A percentile compares a stretch with the other conserved stretches of the same genome.
Conservation (phyloP, 305 asterid species). For the Andrographis paniculata region DNA sequence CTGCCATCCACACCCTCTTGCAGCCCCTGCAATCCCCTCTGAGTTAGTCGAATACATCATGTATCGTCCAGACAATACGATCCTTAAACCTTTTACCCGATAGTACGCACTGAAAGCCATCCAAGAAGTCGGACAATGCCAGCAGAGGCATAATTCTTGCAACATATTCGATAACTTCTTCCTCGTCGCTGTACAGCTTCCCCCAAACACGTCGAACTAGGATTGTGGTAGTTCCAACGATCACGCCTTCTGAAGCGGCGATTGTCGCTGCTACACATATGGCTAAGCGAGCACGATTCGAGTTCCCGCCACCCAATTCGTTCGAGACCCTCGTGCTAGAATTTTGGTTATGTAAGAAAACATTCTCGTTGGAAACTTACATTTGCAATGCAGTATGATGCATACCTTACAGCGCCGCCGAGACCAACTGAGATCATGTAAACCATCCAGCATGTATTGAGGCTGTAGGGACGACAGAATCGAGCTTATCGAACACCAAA, state of each 20-base stretch:
- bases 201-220: slow-evolving; percentile 58
- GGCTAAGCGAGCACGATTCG: slow-evolving; percentile 44
- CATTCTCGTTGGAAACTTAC: background rate
- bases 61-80: background rate
- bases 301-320: slow-evolving; percentile 51
- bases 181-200: slow-evolving; percentile 49
- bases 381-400: background rate
- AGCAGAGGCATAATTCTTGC: slow-evolving; percentile 51
- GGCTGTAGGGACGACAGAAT: slow-evolving; percentile 34
- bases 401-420: slow-evolving; percentile 60
- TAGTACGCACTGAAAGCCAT: slow-evolving; percentile 71
- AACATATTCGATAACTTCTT: slow-evolving; percentile 49
- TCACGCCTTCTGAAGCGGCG: slow-evolving; percentile 42
- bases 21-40: slow-evolving; percentile 36
- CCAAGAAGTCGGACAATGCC: slow-evolving; percentile 58
- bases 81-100: slow-evolving; percentile 30
- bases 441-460: slow-evolving; percentile 76
- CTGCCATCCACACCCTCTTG: slow-evolving; percentile 88
- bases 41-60: background rate
- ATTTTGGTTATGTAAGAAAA: background rate
- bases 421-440: slow-evolving; percentile 73
- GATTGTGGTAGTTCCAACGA: slow-evolving; percentile 35
- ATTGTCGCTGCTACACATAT: slow-evolving; percentile 35
- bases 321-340: slow-evolving; percentile 28
- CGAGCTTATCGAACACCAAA: background rate